Evolutionary conservation across 805 yeast species (phyloP).

Genomic region (Nakazawaea ernobii): DNA sequence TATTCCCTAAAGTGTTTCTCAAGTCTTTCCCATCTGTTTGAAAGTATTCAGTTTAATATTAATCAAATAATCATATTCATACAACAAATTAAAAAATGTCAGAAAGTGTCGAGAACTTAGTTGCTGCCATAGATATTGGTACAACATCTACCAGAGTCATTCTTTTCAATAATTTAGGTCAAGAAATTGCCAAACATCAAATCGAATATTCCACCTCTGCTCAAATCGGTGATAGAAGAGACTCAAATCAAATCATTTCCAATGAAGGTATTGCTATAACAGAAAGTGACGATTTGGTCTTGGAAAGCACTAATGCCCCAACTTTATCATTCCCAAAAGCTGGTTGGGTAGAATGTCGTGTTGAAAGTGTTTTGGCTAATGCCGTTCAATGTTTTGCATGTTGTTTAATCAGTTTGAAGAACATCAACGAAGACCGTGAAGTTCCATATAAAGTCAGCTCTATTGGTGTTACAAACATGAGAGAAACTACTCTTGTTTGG

Average conservation of each 20-base stretch:
- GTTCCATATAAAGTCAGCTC: conserved; percentile 58
- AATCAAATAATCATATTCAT: neutral
- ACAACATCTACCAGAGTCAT: conserved; percentile 91
- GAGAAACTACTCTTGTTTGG: conserved; percentile 93
- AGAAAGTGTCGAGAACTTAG: conserved; percentile 24
- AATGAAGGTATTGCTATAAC: conserved; percentile 71
- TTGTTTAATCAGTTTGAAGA: conserved; percentile 51
- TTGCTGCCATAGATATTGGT: conserved; percentile 83
- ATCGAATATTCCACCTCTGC: conserved; percentile 83
- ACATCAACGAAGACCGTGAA: conserved; percentile 42
- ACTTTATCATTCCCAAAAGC: conserved; percentile 75
- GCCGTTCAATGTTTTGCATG: conserved; percentile 75
- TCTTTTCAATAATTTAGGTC: conserved; percentile 65
- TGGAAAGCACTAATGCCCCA: conserved; percentile 51
- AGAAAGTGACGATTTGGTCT: conserved; percentile 50
- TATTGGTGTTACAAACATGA: conserved; percentile 91
- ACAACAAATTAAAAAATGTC: neutral
- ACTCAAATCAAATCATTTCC: conserved; percentile 52
- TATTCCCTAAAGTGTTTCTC: neutral
- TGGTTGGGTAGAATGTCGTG: conserved; percentile 95
- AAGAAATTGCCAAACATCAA: conserved; percentile 82
- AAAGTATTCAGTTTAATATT: neutral
- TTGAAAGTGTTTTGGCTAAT: conserved; percentile 72
- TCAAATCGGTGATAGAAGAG: conserved; percentile 31
- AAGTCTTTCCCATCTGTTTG: neutral